Base-by-base conservation (phyloP, 2,329 filamentous ascomycete genomes). In the Fusarium sp. region DNA sequence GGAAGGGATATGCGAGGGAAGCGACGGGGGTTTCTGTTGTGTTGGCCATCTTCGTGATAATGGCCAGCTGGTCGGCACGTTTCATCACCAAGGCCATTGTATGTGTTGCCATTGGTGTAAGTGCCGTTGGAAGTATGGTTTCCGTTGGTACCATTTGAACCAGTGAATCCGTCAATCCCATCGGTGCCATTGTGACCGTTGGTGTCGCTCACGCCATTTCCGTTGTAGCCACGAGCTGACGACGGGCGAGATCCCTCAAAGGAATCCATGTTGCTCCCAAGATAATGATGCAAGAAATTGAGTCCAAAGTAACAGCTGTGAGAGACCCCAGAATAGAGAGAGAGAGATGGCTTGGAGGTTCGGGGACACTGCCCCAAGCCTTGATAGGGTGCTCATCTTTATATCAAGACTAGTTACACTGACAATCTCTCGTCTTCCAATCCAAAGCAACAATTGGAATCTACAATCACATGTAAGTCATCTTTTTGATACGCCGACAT, bases 1-100 rank as follows among this genome's bases (percentile, higher is more conserved):
- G 84, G 81, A 56, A 80, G 82, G 22, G 84, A 85, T 56, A 88
- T 82, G 2, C 85, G 79, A 1, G 84, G 85, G 58, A 81, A 86
- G 12, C 41, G 48, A 13, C 47, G 35, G 5, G 48, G 43, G 32
- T 48, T 34, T 11, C 42, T 44, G 42, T 36, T 47, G 28, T 45
- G n/a, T 13, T 35, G 32, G 26, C 39, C 32, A 25, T 32, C 35
- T 22, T 51, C 35, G 13, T 19, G 15, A 7, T 45, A 28, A 26
- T 24, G 41, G 25, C 42, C 38, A 25, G 22, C 38, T 40, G 38
- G 22, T 13, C 22, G 38, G 6, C 13, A 13, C 9, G 38, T 40
- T 7, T 40, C 22, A 4, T 25, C 22, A 9, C 11, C 38, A 24
- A 6, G 19, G 10, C 24, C 39, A n/a, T 24, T 35, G 12, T n/a